phyloP scores from a whole-genome alignment of 495 filamentous ascomycete species.

The Hypoxylon fuscum region DNA sequence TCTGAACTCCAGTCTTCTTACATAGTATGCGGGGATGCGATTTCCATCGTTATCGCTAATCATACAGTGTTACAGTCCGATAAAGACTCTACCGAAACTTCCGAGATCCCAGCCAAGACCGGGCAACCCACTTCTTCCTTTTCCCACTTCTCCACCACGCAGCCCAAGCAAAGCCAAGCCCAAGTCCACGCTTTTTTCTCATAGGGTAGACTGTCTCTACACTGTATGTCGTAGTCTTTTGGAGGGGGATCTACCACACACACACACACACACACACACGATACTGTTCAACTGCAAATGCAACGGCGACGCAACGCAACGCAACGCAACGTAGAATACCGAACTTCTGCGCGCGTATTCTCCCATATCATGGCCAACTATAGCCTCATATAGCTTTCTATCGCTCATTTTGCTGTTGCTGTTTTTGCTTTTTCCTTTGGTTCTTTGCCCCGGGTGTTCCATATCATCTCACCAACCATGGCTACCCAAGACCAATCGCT shows the following conservation, averaged over 20 bases:
- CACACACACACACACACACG: too few species aligned
- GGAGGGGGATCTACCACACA: slow-evolving; percentile 39
- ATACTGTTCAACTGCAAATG: slow-evolving; percentile 3
- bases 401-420: slow-evolving; percentile 21
- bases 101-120: slow-evolving; percentile 27
- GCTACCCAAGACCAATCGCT: slow-evolving; percentile 43
- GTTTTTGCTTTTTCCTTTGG: slow-evolving; percentile 2
- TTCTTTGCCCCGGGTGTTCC: neutral
- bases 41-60: neutral
- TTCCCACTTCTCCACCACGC: neutral
- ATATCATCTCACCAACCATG: slow-evolving; percentile 29
- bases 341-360: slow-evolving; percentile 2
- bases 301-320: slow-evolving; percentile 10
- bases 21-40: too few species aligned
- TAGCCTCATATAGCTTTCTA: slow-evolving; percentile 30
- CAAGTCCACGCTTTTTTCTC: too few species aligned
- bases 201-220: slow-evolving; percentile 6
- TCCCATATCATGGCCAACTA: slow-evolving; percentile 41
- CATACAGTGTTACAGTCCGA: slow-evolving; percentile 15
- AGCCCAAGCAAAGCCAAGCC: too few species aligned
- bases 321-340: too few species aligned
- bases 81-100: slow-evolving; percentile 36
- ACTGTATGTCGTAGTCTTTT: slow-evolving; percentile 33
- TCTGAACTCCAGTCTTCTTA: too few species aligned
- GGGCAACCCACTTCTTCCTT: neutral